A percentile compares a stretch with the other conserved stretches of the same genome.
phyloP scores from a whole-genome alignment of 192 early-diverging fungal species.

The Chytriomyces hyalinus region DNA sequence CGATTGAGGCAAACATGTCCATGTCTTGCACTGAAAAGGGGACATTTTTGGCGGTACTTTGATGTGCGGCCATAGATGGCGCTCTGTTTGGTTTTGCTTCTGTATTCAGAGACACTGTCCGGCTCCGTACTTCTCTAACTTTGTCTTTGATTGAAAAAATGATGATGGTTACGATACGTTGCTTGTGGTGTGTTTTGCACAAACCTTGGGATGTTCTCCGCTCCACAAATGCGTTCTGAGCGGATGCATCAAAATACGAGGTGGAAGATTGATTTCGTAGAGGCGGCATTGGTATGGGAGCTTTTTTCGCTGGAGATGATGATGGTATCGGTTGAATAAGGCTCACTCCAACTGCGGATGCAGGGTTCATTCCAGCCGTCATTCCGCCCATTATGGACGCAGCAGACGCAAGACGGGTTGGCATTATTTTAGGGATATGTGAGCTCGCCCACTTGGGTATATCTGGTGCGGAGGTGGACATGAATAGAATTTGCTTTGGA shows the following conservation, averaged over 20 bases:
- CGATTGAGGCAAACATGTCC: conserved; percentile 27
- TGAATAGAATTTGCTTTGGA: conserved; percentile 51
- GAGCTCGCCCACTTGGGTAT: conserved; percentile 42
- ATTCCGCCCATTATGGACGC: background rate
- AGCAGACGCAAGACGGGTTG: background rate
- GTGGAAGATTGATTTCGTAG: conserved; percentile 22
- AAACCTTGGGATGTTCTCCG: conserved; percentile 10
- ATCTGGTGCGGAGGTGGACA: conserved; percentile 49
- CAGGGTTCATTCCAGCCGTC: background rate
- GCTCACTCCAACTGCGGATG: background rate
- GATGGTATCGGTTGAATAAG: background rate
- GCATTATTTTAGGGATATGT: no score
- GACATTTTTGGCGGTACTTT: background rate
- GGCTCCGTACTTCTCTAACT: conserved; percentile 7
- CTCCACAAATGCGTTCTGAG: conserved; percentile 7
- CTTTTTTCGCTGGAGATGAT: conserved; percentile 7
- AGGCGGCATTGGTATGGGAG: background rate
- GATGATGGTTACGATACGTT: no score
- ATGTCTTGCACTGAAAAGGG: conserved; percentile 16
- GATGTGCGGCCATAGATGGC: background rate
- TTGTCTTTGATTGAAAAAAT: background rate
- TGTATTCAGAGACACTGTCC: conserved; percentile 22
- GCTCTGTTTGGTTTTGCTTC: background rate
- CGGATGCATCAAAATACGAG: background rate
- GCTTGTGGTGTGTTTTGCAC: background rate